These are phyloP conservation scores for Isoetes engelmannii DNA, from an alignment of 83 land plant genomes.

Conservation along the genomic window DNA sequence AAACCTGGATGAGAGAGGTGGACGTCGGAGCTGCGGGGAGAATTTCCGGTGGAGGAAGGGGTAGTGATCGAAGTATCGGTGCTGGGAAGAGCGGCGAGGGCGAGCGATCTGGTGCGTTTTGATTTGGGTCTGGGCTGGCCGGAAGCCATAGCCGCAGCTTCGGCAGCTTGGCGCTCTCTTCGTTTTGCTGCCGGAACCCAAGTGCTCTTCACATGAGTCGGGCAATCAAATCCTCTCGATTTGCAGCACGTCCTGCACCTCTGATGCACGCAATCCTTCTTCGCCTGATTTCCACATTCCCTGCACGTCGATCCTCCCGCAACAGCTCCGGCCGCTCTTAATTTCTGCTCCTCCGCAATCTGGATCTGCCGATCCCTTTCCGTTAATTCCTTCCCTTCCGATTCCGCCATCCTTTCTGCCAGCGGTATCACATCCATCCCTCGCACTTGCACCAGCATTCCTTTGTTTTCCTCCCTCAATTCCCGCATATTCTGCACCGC, in stretches of 20 bases:
- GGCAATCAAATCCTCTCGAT: conserved; percentile 44
- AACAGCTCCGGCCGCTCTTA: neutral
- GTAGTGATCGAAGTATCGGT: conserved; percentile 13
- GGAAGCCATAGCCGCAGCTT: conserved; percentile 19
- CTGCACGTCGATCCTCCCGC: conserved; percentile 28
- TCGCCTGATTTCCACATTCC: conserved; percentile 42
- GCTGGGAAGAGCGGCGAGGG: conserved; percentile 14
- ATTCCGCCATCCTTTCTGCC: neutral
- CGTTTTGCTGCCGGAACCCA: conserved; percentile 56
- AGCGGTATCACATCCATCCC: conserved; percentile 10
- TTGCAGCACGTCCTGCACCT: conserved; percentile 57
- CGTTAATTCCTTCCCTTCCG: neutral
- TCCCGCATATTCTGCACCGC: neutral
- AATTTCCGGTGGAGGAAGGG: neutral
- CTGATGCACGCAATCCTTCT: conserved; percentile 50
- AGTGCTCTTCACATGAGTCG: conserved; percentile 54
- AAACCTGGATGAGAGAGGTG: neutral
- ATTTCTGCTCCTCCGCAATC: neutral
- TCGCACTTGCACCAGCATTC: neutral
- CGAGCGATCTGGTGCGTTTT: conserved; percentile 20
- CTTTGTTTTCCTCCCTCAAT: neutral
- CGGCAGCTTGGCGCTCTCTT: conserved; percentile 39
- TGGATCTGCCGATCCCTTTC: neutral
- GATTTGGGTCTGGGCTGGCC: conserved; percentile 33
- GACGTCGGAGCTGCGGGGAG: conserved; percentile 1